Evolutionary conservation across 2,329 filamentous ascomycete species (phyloP), one percentile per base, ranked within the genome.

Genomic region (Aspergillus vadensis): DNA sequence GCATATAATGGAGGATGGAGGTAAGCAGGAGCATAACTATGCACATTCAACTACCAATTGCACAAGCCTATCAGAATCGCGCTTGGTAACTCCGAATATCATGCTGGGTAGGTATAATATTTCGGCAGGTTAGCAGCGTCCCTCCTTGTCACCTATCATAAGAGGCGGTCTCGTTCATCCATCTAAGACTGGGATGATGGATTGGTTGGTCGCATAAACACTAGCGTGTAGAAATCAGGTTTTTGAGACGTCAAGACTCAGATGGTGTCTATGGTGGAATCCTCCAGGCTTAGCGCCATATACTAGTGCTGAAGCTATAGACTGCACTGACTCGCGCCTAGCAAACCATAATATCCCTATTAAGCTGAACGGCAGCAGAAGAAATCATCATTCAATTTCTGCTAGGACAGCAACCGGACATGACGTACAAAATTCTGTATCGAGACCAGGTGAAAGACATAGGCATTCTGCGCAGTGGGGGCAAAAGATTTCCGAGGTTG

Each of bases 201-300:
- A 55, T 55, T 27, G 25, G 23, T 41, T 47, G 44, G 10, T 36
- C 15, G 32, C 9, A 15, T 23, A n/a, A 14, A 14, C 53, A 44
- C 53, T 55, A 55, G 39, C 27, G 21, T 19, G 41, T 44, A 44
- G 41, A 55, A 32, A 44, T 55, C 41, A 55, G 27, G 47, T 50
- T 25, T 25, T 41, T 19, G 12, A 36, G 32, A 36, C 32, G 32
- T 36, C 32, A 36, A 36, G 32, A 36, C 32, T 36, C 12, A 36
- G 32, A 15, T 14, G 12, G 32, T 36, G 32, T 36, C 32, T 36
- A 36, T 36, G 32, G 53, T 43, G 25, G 39, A 30, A 19, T 44
- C 27, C 27, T 39, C 53, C 23, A 30, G 53, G 21, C 23, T 43
- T 44, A 55, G 53, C 25, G 23, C 19, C 9, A 55, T 36, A 23